Percentiles rank a stretch among this genome's conserved stretches.
Evolutionary conservation across 768 basidiomycete species (phyloP).

Genomic region (Lactarius akahatsu): DNA sequence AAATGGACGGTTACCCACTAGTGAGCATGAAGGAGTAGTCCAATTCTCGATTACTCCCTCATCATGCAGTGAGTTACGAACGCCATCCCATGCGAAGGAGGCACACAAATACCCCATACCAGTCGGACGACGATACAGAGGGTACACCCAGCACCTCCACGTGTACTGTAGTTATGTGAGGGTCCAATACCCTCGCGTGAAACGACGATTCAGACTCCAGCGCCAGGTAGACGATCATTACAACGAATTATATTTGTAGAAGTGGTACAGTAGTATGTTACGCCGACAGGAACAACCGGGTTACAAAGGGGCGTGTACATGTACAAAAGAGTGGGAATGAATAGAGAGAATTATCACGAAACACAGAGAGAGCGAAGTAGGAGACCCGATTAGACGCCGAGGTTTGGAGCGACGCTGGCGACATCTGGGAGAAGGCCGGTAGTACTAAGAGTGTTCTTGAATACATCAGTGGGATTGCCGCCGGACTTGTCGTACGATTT

Average conservation of each 20-base stretch:
- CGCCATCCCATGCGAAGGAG: no score
- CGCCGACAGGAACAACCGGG: conserved; percentile 7
- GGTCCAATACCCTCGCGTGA: background rate
- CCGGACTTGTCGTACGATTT: background rate
- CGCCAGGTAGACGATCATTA: background rate
- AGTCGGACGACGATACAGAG: background rate
- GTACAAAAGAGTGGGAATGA: conserved; percentile 7
- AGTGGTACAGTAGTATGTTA: conserved; percentile 7
- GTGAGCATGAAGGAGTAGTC: no score
- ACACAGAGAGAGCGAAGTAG: background rate
- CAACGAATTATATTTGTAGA: conserved; percentile 1
- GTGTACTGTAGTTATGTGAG: background rate
- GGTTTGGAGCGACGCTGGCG: background rate
- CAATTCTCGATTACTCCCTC: no score
- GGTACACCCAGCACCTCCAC: background rate
- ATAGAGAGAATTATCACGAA: conserved; percentile 4
- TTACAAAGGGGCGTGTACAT: background rate
- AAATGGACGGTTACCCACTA: background rate
- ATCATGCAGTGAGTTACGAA: no score
- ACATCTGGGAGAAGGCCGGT: background rate
- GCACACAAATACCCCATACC: background rate
- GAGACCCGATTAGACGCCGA: background rate
- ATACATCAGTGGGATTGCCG: background rate
- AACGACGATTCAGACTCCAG: background rate
- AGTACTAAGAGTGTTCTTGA: background rate